Conservation (phyloP, 371 early-diverging fungal species). For the Thermomucor indicae-seudaticae region DNA sequence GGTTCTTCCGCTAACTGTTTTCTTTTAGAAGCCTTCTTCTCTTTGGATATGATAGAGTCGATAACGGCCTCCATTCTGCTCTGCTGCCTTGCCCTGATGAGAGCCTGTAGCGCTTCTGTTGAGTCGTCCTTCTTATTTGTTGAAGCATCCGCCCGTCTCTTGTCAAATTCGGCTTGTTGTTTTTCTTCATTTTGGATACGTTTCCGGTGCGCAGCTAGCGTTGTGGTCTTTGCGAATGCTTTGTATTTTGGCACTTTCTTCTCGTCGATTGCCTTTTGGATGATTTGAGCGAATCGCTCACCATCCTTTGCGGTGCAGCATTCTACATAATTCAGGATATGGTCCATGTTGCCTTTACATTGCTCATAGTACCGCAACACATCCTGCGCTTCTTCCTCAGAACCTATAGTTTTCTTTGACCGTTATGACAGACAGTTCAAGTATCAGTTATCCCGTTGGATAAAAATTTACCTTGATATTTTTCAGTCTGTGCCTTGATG, state of each 20-base stretch:
- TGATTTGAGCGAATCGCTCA: conserved; percentile 58
- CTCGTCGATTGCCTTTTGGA: conserved; percentile 61
- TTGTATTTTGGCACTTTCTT: conserved; percentile 47
- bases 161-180: conserved; percentile 36
- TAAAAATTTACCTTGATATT: conserved; percentile 56
- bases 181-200: conserved; percentile 53
- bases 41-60: conserved; percentile 39
- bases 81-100: conserved; percentile 40
- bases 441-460: not conserved
- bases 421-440: no score
- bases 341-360: conserved; percentile 71
- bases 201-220: conserved; percentile 39
- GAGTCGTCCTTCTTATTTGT: conserved; percentile 13
- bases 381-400: conserved; percentile 82
- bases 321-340: conserved; percentile 63
- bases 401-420: no score
- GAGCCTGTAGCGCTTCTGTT: conserved; percentile 39
- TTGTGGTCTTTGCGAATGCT: conserved; percentile 51
- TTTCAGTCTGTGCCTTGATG: conserved; percentile 63
- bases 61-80: conserved; percentile 44
- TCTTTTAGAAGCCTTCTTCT: conserved; percentile 7
- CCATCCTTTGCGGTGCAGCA: conserved; percentile 66
- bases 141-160: conserved; percentile 39
- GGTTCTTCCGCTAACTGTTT: conserved; percentile 1
- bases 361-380: conserved; percentile 65